Conservation (phyloP, 2,329 filamentous ascomycete species). For the Colletotrichum eremochloae region DNA sequence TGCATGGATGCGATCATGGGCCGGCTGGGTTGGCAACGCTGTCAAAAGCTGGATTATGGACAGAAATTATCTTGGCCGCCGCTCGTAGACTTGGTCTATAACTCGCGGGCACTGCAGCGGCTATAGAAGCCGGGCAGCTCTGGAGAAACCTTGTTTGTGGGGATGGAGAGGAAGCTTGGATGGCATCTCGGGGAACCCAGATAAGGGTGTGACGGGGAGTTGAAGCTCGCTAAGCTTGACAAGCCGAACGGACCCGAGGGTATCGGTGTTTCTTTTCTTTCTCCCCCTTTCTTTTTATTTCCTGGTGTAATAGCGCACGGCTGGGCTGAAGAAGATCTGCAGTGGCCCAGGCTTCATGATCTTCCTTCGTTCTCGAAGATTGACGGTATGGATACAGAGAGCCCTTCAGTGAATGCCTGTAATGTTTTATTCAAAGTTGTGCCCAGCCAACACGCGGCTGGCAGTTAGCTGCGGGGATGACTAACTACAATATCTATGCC, state of each 20-base stretch:
- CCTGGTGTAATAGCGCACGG: not conserved
- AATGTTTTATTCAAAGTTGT: not conserved
- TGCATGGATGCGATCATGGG: constrained; percentile 16
- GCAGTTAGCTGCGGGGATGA: not conserved
- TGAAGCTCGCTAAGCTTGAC: constrained; percentile 21
- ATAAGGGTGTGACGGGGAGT: constrained; percentile 6
- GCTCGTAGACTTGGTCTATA: not conserved
- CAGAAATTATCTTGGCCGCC: not conserved
- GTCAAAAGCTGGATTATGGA: not conserved
- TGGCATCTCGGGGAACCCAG: constrained; percentile 11
- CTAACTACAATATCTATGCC: not conserved
- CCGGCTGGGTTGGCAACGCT: not conserved
- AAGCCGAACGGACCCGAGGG: constrained; percentile 19
- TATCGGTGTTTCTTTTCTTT: constrained; percentile 3
- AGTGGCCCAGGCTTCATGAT: constrained; percentile 21
- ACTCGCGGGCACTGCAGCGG: not conserved
- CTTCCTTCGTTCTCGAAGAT: not conserved
- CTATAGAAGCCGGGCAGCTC: not conserved
- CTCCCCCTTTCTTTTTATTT: not conserved
- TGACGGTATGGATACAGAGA: constrained; percentile 14
- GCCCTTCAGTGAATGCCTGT: not conserved
- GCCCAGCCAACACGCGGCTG: constrained; percentile 5
- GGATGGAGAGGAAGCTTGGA: not conserved
- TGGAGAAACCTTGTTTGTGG: not conserved
- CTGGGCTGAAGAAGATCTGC: constrained; percentile 29